Percentiles rank a stretch among this genome's conserved stretches.
Conservation (phyloP, 495 filamentous ascomycete genomes). For the Cladorrhinum samala region DNA sequence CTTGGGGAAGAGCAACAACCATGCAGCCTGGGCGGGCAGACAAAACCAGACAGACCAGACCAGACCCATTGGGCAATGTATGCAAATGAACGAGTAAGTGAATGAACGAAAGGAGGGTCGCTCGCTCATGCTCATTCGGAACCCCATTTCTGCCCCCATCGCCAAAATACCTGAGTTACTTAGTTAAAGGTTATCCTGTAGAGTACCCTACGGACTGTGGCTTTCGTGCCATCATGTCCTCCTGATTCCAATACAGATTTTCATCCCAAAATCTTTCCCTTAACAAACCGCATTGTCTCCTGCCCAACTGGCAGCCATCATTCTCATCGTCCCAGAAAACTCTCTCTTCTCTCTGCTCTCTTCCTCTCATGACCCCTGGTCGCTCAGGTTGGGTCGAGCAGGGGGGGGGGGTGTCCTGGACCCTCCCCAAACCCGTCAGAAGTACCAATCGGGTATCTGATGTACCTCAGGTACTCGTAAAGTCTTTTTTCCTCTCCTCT, state of each 20-base stretch:
- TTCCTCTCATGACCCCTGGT: conserved; percentile 4
- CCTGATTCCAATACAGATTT: no score
- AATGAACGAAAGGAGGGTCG: no score
- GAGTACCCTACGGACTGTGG: no score
- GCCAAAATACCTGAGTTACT: background rate
- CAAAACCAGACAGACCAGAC: background rate
- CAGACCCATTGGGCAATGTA: background rate
- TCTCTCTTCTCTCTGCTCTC: background rate
- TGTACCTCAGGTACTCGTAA: background rate
- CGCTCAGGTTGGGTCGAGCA: conserved; percentile 3
- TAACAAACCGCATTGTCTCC: no score
- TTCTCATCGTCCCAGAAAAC: no score
- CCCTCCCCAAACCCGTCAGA: conserved; percentile 6
- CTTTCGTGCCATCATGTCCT: no score
- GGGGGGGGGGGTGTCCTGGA: conserved; percentile 9
- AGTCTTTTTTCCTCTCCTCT: background rate
- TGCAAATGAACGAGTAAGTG: no score
- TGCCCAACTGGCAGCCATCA: no score
- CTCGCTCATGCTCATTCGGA: background rate
- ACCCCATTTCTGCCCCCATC: background rate
- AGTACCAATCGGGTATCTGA: conserved; percentile 2
- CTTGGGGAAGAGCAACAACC: background rate
- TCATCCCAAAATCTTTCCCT: no score
- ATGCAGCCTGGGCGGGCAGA: background rate
- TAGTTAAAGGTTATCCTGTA: no score